Evolutionary conservation across 1,284 basidiomycete species (phyloP).

Genomic region (Thelephora terrestris): DNA sequence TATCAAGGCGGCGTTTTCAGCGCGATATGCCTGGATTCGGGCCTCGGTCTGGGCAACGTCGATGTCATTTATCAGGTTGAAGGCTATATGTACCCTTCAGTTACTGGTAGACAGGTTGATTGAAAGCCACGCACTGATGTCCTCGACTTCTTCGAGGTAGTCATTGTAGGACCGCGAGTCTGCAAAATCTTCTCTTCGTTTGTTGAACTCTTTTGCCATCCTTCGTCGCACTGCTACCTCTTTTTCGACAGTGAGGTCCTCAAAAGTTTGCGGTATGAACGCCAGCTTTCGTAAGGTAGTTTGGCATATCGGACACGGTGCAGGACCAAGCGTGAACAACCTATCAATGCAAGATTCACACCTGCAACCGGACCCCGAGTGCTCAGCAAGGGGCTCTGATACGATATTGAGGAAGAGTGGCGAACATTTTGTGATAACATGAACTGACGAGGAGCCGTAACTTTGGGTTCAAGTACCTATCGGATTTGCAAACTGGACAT

Average conservation of each 20-base stretch:
- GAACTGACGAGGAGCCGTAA: constrained; percentile 89
- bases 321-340: constrained; percentile 91
- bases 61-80: constrained; percentile 91
- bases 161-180: constrained; percentile 86
- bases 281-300: constrained; percentile 88
- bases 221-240: constrained; percentile 86
- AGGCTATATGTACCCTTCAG: constrained; percentile 43
- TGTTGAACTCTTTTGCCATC: constrained; percentile 94
- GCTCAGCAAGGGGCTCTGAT: constrained; percentile 1
- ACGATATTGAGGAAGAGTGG: constrained; percentile 2
- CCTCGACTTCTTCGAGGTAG: constrained; percentile 94
- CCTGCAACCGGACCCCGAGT: constrained; percentile 36
- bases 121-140: constrained; percentile 62
- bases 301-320: constrained; percentile 90
- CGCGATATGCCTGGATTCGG: constrained; percentile 70
- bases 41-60: constrained; percentile 82
- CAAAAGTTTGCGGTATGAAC: constrained; percentile 95
- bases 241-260: constrained; percentile 93
- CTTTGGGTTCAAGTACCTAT: constrained; percentile 92
- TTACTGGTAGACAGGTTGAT: background rate
- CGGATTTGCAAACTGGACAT: constrained; percentile 96
- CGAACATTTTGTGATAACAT: constrained; percentile 98
- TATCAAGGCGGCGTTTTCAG: constrained; percentile 73
- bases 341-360: constrained; percentile 98
- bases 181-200: constrained; percentile 82